phyloP scores from a whole-genome alignment of 192 early-diverging fungal genomes.

The Backusella macrospora region DNA sequence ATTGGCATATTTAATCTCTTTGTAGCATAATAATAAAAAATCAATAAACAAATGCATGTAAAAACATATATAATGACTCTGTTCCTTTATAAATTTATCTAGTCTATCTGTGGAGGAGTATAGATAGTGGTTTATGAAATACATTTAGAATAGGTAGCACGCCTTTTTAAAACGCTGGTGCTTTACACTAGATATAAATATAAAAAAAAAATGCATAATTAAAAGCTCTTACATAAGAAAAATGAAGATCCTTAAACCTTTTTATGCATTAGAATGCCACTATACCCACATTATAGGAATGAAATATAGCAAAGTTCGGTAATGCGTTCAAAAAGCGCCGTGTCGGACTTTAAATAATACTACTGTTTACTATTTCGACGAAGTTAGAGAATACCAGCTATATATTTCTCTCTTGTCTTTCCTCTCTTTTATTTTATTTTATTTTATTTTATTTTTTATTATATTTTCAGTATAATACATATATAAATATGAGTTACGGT shows the following conservation, averaged over 20 bases:
- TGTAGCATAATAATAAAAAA: conserved; percentile 5
- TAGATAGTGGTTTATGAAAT: too few relatives aligned
- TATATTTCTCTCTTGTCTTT: not conserved
- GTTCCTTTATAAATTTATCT: too few relatives aligned
- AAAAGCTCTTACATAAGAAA: too few relatives aligned
- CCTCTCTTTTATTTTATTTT: conserved; percentile 4
- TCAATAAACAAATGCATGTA: not conserved
- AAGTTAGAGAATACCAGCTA: not conserved
- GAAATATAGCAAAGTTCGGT: too few relatives aligned
- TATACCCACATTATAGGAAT: too few relatives aligned
- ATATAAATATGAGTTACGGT: conserved; percentile 37
- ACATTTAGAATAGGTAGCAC: too few relatives aligned
- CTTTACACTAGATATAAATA: too few relatives aligned
- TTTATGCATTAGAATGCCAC: too few relatives aligned
- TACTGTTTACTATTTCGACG: not conserved
- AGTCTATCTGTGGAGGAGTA: too few relatives aligned
- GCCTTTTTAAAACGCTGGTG: too few relatives aligned
- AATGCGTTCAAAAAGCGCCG: not conserved
- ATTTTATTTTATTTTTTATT: not conserved
- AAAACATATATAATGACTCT: not conserved
- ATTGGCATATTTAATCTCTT: conserved; percentile 9
- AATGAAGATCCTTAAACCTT: too few relatives aligned
- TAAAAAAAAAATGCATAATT: too few relatives aligned
- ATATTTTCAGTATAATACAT: not conserved
- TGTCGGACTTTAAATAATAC: not conserved